Base-by-base conservation (phyloP, 108 stramenopile genomes). In the Nitzschia palea region DNA sequence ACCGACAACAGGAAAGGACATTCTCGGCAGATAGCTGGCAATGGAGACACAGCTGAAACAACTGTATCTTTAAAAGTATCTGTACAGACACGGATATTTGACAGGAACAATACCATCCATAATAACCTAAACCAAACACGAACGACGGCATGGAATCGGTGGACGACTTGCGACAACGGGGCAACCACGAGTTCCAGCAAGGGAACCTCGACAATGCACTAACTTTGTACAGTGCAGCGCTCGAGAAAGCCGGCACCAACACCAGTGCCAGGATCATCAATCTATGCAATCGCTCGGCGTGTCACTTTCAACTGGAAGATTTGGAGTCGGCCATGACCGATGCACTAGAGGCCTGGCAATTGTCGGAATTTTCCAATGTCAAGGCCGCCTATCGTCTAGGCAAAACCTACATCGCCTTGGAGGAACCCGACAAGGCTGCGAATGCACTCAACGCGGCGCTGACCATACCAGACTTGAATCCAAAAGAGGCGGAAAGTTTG, bases 311-410 rank as follows among this genome's bases (percentile, higher is more conserved):
- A 62, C 83, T 86, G 84, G 84, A 86, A 61, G 71, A 80, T 34
- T 81, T 71, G 26, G 74, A 80, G 25, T 79, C 76, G 50, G 85
- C 88, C 9, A 70, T 70, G 35, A 50, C 58, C 14, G 86, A 90
- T 80, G 91, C 91, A 5, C 26, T 27, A 4, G 59, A 65, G 54
- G 91, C 88, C 6, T 88, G 60, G 82, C 65, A 45, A 36, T 37
- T 70, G 28, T 57, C 51, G n/a, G 33, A 76, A 29, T 55, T 65
- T 20, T 60, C 44, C 23, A 78, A 81, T 67, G 55, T 69, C 4
- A 87, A 93, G 68, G 83, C 92, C n/a, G 73, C 80, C 9, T 94
- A 84, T 65, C 87, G 92, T 17, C 63, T 94, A 51, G 84, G 82
- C n/a, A 85, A 85, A 67, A 73, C 89, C n/a, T 57, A 70, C n/a